A percentile compares a stretch with the other conserved stretches of the same genome.
phyloP scores from a whole-genome alignment of 208 protist genomes.

The Crithidia bombi region DNA sequence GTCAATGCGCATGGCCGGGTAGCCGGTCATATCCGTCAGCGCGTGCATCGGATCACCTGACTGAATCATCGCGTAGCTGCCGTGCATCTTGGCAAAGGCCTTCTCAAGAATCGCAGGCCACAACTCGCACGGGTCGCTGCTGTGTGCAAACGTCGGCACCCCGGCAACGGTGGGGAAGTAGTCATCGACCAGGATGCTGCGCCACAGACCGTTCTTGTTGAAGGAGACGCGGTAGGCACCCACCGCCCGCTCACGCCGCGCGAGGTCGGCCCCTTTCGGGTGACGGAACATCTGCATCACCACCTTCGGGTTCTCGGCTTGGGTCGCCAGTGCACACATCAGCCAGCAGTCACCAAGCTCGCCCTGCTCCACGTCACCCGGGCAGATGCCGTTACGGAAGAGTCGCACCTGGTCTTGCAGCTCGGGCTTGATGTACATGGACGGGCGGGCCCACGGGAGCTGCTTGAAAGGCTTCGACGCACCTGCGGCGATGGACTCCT shows the following conservation, averaged over 20 bases:
- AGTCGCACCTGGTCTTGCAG: conserved; percentile 73
- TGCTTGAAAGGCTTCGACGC: conserved; percentile 46
- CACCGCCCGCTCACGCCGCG: conserved; percentile 53
- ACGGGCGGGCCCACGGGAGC: conserved; percentile 76
- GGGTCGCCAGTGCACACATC: conserved; percentile 77
- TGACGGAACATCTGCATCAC: conserved; percentile 79
- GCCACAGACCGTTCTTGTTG: conserved; percentile 91
- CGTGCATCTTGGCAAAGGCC: conserved; percentile 91
- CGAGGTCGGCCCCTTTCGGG: conserved; percentile 50
- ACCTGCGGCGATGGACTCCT: conserved; percentile 54
- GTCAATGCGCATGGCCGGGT: conserved; percentile 77
- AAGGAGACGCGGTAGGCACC: conserved; percentile 90
- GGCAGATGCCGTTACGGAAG: conserved; percentile 71
- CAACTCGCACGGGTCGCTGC: conserved; percentile 79
- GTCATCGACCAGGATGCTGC: conserved; percentile 86
- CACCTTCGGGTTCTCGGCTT: conserved; percentile 51
- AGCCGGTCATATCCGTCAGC: conserved; percentile 85
- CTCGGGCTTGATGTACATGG: conserved; percentile 65
- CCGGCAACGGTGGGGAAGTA: conserved; percentile 75
- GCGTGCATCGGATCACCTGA: conserved; percentile 90
- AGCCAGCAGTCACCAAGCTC: conserved; percentile 90
- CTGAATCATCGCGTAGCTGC: conserved; percentile 80
- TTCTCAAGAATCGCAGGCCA: conserved; percentile 91
- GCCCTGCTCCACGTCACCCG: conserved; percentile 68
- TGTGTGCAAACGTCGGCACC: conserved; percentile 58